Base-by-base conservation (phyloP, 169 alveolate species). In the Plasmodium billcollinsi region DNA sequence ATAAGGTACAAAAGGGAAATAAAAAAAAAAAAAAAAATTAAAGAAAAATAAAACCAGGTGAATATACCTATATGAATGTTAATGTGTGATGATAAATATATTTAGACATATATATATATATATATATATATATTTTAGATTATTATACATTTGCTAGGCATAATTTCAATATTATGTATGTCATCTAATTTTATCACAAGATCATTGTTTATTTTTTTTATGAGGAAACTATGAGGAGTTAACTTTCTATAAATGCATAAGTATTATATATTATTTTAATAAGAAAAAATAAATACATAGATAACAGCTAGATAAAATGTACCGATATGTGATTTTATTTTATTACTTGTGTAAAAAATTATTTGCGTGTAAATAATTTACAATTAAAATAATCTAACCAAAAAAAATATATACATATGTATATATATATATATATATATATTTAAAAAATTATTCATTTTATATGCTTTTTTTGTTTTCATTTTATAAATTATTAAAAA, bases 151-250 rank as follows among this genome's bases (percentile, higher is more conserved):
- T 56, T 76, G 43, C 76, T 24, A 20, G 89, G 45, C 11, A 26
- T 14, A 29, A 59, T 15, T 43, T 5, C 66, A 63, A 76, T 76
- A 24, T 76, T 76, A 65, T 63, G 52, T 12, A 76, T 24, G 21
- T 76, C 89, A 47, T 76, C 71, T 54, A 76, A 63, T 63, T 76
- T 76, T 49, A 76, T 76, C 89, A 76, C 63, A 12, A 76, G 52
- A n/a, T 76, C 89, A 39, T 76, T 76, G 52, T 76, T 26, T 29
- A 76, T 52, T 12, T 66, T 21, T 65, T 76, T 76, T 24, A 76
- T 63, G 24, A 76, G 89, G 67, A 76, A 76, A 14, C 89, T 76
- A 11, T 76, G 69, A 59, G 76, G 89, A 65, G 26, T 39, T 62
- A 76, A 45, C 15, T 76, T 67, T 72, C 89, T 76, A 49, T 12